Base-by-base conservation (phyloP, 768 basidiomycete genomes). In the Pleurotus citrinopileatus region DNA sequence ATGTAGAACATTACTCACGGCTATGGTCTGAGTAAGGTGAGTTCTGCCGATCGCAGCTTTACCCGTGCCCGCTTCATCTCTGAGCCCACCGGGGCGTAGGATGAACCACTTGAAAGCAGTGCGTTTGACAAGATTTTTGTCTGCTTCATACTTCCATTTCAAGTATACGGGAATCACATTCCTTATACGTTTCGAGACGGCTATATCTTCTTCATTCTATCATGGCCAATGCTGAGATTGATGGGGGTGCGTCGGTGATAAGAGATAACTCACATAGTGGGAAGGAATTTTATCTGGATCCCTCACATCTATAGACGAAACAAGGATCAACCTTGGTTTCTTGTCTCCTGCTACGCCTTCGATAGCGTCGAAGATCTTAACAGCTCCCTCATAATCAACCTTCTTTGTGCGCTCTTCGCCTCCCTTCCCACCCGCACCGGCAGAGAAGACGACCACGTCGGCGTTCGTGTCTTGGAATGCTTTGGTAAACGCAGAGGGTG, bases 281-380 rank as follows among this genome's bases (percentile, higher is more conserved):
- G 67, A 66, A 9, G 82, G 82, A 3, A 77, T 66, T 57, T 72
- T 73, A 12, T 73, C 69, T 13, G 73, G 74, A 59, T 84, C 71
- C 28, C 85, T 69, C 0, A 81, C 62, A 61, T 87, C 84, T 15
- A 84, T 67, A 1, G 80, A 79, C 17, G 83, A 84, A 28, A 88
- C 79, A 52, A 84, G 63, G 36, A 87, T 73, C 47, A 87, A 62
- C 51, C 82, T 65, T 28, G 83, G 83, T 55, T 76, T 78, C n/a
- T 59, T 52, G 22, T 44, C 43, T 1, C 72, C 73, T 42, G 75
- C 60, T 2, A 83, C 69, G 0, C 42, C 67, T 63, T 87, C 86
- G 48, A 89, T 71, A 0, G 84, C 86, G 61, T 88, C 86, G 60
- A 83, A 87, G 2, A 86, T 77, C 66, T 87, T 88, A 32, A 89